A percentile compares a stretch with the other conserved stretches of the same genome.
phyloP scores from a whole-genome alignment of 1,139 yeast genomes.

The Pichia sp. region DNA sequence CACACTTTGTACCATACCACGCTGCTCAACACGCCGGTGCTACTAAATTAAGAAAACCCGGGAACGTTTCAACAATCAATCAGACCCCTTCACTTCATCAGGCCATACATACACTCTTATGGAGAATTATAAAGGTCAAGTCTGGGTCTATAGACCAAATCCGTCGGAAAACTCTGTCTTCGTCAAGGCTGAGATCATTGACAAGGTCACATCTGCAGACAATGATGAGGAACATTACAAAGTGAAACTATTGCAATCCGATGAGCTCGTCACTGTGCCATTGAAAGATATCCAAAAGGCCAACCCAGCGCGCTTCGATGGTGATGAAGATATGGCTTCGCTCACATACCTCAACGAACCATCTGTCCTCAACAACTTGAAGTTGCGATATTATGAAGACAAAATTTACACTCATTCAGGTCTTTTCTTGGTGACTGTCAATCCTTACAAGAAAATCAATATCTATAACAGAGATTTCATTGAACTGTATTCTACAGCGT shows the following conservation, averaged over 20 bases:
- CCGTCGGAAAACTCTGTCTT: conserved; percentile 34
- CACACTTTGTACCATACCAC: too few relatives aligned
- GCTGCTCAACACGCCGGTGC: too few relatives aligned
- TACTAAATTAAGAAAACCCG: too few relatives aligned
- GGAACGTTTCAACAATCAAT: too few relatives aligned
- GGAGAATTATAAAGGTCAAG: conserved; percentile 29
- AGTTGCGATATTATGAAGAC: conserved; percentile 70
- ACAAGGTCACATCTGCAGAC: conserved; percentile 28
- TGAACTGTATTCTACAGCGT: conserved; percentile 33
- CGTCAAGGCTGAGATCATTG: conserved; percentile 60
- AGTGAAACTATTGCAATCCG: conserved; percentile 40
- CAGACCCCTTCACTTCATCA: too few relatives aligned
- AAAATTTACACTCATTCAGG: conserved; percentile 76
- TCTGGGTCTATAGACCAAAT: conserved; percentile 67
- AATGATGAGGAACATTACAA: conserved; percentile 42
- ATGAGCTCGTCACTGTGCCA: conserved; percentile 27
- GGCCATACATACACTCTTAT: too few relatives aligned
- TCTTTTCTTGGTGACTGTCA: conserved; percentile 87
- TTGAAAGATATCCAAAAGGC: conserved; percentile 52
- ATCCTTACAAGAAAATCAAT: conserved; percentile 78
- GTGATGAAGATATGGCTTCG: conserved; percentile 93
- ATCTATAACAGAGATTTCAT: conserved; percentile 62
- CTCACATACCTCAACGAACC: conserved; percentile 93
- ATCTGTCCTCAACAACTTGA: conserved; percentile 77
- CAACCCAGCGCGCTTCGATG: conserved; percentile 89